Percentiles rank a stretch among this genome's conserved stretches.
Conservation (phyloP, 768 basidiomycete species). For the Boletus tomentosulus region DNA sequence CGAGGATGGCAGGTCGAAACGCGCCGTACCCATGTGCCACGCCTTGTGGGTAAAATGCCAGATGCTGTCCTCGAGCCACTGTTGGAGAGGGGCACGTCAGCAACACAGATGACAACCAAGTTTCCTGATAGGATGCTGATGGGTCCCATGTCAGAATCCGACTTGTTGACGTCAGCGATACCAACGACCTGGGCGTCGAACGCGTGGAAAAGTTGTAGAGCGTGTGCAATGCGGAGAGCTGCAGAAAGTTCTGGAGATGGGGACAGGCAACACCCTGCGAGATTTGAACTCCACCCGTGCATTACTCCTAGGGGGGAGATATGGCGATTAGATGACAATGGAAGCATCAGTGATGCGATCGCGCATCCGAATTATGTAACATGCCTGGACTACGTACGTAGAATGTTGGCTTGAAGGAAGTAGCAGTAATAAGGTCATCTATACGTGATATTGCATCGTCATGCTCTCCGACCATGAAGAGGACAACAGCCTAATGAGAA, state of each 20-base stretch:
- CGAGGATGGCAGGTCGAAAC: conserved; percentile 20
- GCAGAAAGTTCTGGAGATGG: conserved; percentile 41
- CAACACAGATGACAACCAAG: conserved; percentile 53
- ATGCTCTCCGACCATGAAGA: no score
- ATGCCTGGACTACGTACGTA: no score
- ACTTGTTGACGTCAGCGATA: conserved; percentile 31
- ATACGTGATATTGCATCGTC: no score
- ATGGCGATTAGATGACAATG: no score
- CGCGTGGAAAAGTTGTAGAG: conserved; percentile 64
- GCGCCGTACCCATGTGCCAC: conserved; percentile 12
- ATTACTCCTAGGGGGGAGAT: no score
- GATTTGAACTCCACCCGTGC: no score
- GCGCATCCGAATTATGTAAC: no score
- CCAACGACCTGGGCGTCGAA: conserved; percentile 60
- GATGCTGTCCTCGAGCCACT: conserved; percentile 26
- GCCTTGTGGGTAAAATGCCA: conserved; percentile 21
- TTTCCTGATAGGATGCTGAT: conserved; percentile 38
- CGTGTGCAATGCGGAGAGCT: conserved; percentile 65
- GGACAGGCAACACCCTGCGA: no score
- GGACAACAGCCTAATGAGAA: no score
- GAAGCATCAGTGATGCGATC: no score
- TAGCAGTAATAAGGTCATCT: no score
- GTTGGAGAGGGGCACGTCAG: conserved; percentile 31
- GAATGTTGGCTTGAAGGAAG: no score
- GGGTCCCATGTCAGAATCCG: not conserved